Evolutionary conservation across 108 stramenopile species (phyloP).

Genomic region (Chaetoceros tenuissimus): DNA sequence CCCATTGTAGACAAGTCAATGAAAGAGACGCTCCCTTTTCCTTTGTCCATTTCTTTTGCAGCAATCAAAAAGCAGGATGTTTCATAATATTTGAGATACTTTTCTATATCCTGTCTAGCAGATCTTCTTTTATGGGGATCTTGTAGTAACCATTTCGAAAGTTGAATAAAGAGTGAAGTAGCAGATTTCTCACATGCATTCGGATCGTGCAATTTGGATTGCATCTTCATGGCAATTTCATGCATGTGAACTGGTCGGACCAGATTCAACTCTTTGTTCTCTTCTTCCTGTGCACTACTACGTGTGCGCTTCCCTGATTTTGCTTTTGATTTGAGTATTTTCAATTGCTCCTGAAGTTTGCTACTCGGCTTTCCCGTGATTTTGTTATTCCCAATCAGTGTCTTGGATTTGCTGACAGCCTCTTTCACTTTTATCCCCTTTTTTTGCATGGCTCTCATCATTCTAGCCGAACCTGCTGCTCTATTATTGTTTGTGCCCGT

Average conservation of each 20-base stretch:
- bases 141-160: background rate
- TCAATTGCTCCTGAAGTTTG: background rate
- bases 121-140: background rate
- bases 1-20: background rate
- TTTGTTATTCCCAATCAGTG: background rate
- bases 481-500: too few species aligned
- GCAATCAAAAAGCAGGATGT: background rate
- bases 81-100: background rate
- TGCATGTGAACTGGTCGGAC: background rate
- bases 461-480: too few species aligned
- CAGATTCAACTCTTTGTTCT: background rate
- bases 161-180: background rate
- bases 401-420: background rate
- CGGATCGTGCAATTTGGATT: background rate
- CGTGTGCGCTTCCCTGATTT: background rate
- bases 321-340: background rate
- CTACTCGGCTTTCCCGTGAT: background rate
- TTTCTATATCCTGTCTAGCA: background rate
- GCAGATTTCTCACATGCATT: background rate
- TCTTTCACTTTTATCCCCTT: too few species aligned
- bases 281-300: too few species aligned
- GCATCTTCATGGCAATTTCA: background rate
- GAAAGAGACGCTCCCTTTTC: too few species aligned
- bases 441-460: too few species aligned
- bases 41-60: background rate